Base-by-base conservation (phyloP, 345 rosid species). In the Arabidopsis arenosa region DNA sequence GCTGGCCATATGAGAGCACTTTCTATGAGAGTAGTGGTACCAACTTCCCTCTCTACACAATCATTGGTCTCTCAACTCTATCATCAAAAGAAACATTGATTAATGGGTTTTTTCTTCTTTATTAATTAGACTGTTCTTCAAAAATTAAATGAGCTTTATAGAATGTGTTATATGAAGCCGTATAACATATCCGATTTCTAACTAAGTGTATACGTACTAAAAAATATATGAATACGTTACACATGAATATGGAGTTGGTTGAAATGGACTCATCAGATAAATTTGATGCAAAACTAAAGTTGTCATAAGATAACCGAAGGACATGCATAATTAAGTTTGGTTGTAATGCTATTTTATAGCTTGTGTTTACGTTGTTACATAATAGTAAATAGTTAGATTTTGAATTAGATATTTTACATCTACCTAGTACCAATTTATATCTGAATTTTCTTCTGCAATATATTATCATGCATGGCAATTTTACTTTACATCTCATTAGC, bases 11-110 rank as follows among this genome's bases (percentile, higher is more conserved):
- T 53, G 75, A 54, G 63, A 61, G 69, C 70, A 68, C 33, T 61
- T 68, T 60, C 51, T 68, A 45, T 15, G 56, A 76, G 71, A 76
- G 52, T 70, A 70, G 71, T 63, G 75, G 60, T 70, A 77, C 80
- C 72, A 64, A 63, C 61, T 70, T 56, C 59, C 76, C 63, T 70
- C 35, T 44, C 45, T 41, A 13, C 35, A 62, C 55, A 76, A 69
- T 76, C 80, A 69, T 68, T 69, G 70, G 32, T 62, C 58, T 63
- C 70, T 52, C 35, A 35, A 69, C 74, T 63, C 51, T 69, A 68
- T 68, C 47, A 70, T 67, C 68, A 36, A 54, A 51, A 63, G 9
- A 35, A 63, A 15, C 59, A 70, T 54, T 35, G 57, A 75, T 47
- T 23, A 23, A 26, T 61, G 23, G 49, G 1, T 9, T 41, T 21